Conservation (phyloP, 2,329 filamentous ascomycete species). For the Fusarium praegraminearum region DNA sequence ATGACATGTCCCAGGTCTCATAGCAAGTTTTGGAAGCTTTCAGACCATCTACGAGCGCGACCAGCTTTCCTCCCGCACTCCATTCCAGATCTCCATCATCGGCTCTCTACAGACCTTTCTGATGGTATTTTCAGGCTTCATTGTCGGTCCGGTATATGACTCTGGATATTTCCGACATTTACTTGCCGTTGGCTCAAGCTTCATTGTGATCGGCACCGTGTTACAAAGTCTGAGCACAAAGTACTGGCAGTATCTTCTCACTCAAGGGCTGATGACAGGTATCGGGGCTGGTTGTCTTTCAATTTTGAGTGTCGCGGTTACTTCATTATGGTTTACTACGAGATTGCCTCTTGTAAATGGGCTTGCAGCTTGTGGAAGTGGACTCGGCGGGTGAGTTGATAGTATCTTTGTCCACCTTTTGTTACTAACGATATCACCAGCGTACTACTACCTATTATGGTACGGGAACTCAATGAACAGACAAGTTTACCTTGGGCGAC, state of each 20-base stretch:
- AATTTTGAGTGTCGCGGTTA: conserved; percentile 78
- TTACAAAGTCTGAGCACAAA: conserved; percentile 47
- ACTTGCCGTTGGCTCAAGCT: conserved; percentile 22
- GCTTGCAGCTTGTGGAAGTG: conserved; percentile 78
- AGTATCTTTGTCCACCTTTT: accelerated
- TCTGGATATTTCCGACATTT: conserved; percentile 39
- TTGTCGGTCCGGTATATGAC: conserved; percentile 40
- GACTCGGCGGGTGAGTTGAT: conserved; percentile 65
- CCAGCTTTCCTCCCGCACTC: background rate
- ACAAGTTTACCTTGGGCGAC: conserved; percentile 29
- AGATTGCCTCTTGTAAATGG: conserved; percentile 82
- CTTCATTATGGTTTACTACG: conserved; percentile 81
- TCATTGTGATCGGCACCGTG: conserved; percentile 36
- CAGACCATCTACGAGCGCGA: conserved; percentile 44
- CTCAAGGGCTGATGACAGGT: conserved; percentile 78
- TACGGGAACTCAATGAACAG: conserved; percentile 17
- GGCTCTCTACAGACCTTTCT: conserved; percentile 40
- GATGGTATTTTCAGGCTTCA: conserved; percentile 44
- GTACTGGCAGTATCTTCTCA: conserved; percentile 85
- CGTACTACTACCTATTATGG: conserved; percentile 40
- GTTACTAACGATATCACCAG: background rate
- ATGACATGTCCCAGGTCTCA: conserved; percentile 18
- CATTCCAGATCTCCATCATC: conserved; percentile 44
- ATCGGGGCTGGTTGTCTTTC: conserved; percentile 80
- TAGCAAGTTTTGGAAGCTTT: conserved; percentile 44